Evolutionary conservation across 2,329 filamentous ascomycete species (phyloP), one percentile per base, ranked within the genome.

Genomic region (Aspergillus ruber): DNA sequence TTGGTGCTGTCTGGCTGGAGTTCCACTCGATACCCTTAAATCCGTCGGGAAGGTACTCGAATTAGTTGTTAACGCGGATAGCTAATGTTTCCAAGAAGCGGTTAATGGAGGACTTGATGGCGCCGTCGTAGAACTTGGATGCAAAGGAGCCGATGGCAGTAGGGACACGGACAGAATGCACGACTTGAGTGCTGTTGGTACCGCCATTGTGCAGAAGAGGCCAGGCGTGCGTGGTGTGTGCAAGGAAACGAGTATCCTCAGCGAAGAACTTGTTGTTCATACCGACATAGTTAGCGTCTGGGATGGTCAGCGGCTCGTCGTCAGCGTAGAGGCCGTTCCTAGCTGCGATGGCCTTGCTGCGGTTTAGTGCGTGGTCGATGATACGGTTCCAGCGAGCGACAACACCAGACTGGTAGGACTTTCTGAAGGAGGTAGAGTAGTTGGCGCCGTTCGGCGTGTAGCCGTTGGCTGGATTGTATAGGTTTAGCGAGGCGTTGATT

Each of bases 251-350:
- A 1, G 49, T 43, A 32, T 59, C 57, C 35, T 58, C 48, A 10
- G 50, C 27, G 35, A 58, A 53, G 12, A 57, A 50, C 35, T 57
- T 54, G 45, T 58, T 58, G 46, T 58, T 55, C 6, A 42, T 33
- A 7, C 44, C 55, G 2, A 42, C 29, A 35, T 58, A 58, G 20
- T 42, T 25, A 1, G 53, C 42, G 25, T 55, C 55, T 1, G 49
- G 46, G 18, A 58, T 52, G n/a, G 29, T 35, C 6, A 58, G 42
- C 8, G 44, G 39, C 46, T 58, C 56, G 17, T 58, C 55, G 42
- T 58, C 56, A 23, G 10, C 20, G 36, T 44, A 57, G 4, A 32
- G 18, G 2, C 48, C 50, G 33, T 50, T 41, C 3, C 54, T 47
- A 3, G 50, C 46, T 13, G 52, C 39, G 18, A 57, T 56, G 7